phyloP scores from a whole-genome alignment of 2,329 filamentous ascomycete genomes.

The Catunica adiposa region DNA sequence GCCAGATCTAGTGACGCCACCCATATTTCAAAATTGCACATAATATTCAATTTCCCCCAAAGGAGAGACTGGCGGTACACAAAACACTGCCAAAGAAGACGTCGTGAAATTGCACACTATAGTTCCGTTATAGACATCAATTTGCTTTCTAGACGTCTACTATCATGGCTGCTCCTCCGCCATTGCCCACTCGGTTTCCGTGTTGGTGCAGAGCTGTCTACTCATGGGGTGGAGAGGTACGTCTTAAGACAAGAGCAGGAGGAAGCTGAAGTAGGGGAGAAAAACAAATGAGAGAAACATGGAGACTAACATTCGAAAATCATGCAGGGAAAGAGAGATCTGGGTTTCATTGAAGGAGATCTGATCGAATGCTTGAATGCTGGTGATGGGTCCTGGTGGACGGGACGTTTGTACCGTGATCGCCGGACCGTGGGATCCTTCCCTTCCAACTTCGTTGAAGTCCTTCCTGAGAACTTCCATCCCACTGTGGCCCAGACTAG shows the following conservation, averaged over 20 bases:
- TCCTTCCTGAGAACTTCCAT: constrained; percentile 71
- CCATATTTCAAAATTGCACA: neutral
- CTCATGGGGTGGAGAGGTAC: constrained; percentile 78
- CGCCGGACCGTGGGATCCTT: constrained; percentile 83
- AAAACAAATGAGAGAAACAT: neutral
- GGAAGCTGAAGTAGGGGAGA: no score
- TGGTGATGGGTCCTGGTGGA: constrained; percentile 97
- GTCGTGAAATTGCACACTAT: neutral
- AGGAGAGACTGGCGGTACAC: neutral
- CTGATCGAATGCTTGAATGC: constrained; percentile 96
- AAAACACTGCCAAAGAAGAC: neutral
- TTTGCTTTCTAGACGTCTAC: neutral
- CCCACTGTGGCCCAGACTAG: constrained; percentile 36
- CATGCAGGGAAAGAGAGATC: constrained; percentile 66
- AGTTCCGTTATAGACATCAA: neutral
- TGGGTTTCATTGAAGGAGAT: constrained; percentile 95
- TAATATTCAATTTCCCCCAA: neutral
- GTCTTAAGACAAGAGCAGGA: constrained; percentile 15
- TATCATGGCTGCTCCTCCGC: constrained; percentile 38
- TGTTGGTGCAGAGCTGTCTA: constrained; percentile 87
- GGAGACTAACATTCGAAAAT: constrained; percentile 4
- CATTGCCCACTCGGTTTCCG: constrained; percentile 63
- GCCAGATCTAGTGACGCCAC: neutral
- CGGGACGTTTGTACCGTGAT: constrained; percentile 76
- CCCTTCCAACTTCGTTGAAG: constrained; percentile 91